Conservation (phyloP, 192 early-diverging fungal genomes). For the Mortierella hygrophila region DNA sequence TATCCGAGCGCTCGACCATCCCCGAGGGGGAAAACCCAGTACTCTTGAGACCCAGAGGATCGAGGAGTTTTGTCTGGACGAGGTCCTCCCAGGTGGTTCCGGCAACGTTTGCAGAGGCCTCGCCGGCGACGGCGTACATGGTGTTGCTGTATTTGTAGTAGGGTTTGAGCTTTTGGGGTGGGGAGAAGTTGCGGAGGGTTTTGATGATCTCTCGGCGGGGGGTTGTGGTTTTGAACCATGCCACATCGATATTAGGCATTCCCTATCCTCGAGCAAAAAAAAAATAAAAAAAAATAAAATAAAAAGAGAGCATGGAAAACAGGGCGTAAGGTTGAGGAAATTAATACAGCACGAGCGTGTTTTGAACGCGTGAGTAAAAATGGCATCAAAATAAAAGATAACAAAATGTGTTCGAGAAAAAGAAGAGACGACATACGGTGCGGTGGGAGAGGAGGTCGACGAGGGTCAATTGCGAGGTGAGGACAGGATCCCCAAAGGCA, state of each 20-base stretch:
- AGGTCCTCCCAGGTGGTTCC: constrained; percentile 13
- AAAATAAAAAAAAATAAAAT: background rate
- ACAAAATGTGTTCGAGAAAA: background rate
- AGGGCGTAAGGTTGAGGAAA: too few relatives aligned
- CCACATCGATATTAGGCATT: background rate
- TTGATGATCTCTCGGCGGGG: constrained; percentile 18
- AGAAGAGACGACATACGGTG: background rate
- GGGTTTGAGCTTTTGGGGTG: background rate
- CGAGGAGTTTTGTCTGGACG: constrained; percentile 5
- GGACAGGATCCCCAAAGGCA: background rate
- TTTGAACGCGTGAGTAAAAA: background rate
- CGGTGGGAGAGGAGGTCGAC: constrained; percentile 11
- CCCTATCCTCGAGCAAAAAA: constrained; percentile 15
- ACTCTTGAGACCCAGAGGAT: constrained; percentile 24
- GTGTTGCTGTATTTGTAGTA: constrained; percentile 15
- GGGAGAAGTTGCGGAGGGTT: constrained; percentile 9
- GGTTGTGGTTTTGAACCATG: constrained; percentile 7
- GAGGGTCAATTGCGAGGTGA: constrained; percentile 13
- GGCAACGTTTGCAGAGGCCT: constrained; percentile 32
- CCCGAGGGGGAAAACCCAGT: constrained; percentile 14
- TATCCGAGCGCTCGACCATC: constrained; percentile 12
- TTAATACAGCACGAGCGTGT: background rate
- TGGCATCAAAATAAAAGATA: background rate
- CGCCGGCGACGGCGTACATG: constrained; percentile 40
- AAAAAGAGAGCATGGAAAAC: background rate